phyloP scores from a whole-genome alignment of 1,284 basidiomycete genomes.

The Vanrija pseudolonga region DNA sequence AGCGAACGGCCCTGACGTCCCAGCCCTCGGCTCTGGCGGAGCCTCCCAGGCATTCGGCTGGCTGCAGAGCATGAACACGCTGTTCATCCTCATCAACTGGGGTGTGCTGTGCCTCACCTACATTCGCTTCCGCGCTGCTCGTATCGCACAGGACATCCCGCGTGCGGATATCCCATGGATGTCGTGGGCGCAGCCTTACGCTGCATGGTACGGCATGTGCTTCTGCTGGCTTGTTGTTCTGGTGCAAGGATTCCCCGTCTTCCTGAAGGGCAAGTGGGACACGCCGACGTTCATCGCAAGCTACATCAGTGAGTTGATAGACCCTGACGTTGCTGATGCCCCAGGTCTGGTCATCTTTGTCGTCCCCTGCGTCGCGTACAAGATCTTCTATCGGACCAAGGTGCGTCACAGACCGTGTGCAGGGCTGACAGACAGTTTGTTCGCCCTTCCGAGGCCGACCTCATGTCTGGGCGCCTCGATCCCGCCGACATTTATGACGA shows the following conservation, averaged over 20 bases:
- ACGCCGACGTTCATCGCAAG: neutral
- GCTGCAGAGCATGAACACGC: slow-evolving; percentile 19
- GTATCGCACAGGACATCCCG: neutral
- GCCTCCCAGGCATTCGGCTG: slow-evolving; percentile 18
- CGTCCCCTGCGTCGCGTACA: neutral
- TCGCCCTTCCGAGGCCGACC: neutral
- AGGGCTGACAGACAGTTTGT: neutral
- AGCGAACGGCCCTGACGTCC: slow-evolving; percentile 55
- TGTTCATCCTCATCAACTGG: slow-evolving; percentile 15
- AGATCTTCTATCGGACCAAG: neutral
- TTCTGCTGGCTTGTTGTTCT: neutral
- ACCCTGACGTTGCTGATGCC: neutral
- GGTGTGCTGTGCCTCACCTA: slow-evolving; percentile 12
- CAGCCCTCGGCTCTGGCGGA: slow-evolving; percentile 7
- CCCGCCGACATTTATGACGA: neutral
- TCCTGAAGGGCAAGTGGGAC: neutral
- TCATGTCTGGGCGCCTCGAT: neutral
- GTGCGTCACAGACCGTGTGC: neutral
- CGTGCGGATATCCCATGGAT: neutral
- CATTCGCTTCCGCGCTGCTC: neutral
- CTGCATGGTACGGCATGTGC: neutral
- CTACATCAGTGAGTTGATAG: neutral
- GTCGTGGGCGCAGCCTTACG: neutral
- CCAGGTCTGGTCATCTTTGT: neutral
- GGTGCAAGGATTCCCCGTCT: neutral